Percentiles rank a stretch among this genome's conserved stretches.
Conservation (phyloP, 2,329 filamentous ascomycete genomes). For the Epichloe uncinata region DNA sequence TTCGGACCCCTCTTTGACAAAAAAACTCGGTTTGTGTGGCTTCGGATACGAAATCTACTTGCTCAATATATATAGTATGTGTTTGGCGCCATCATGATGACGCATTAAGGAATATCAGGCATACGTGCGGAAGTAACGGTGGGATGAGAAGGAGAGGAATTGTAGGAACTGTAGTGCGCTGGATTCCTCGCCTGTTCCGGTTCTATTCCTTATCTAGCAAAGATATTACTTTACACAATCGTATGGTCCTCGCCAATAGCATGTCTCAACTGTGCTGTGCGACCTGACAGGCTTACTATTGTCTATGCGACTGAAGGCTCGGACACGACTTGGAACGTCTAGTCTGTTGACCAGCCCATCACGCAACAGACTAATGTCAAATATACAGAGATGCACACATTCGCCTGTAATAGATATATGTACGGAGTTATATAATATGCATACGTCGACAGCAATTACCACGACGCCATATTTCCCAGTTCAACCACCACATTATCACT, state of each 20-base stretch:
- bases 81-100: constrained; percentile 9
- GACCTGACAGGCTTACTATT: no score
- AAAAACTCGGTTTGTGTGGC: neutral
- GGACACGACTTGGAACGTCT: no score
- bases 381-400: no score
- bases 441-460: no score
- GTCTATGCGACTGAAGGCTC: no score
- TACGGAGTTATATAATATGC: no score
- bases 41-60: neutral
- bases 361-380: no score
- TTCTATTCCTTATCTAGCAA: neutral
- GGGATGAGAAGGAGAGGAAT: constrained; percentile 3
- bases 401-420: no score
- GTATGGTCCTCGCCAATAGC: neutral
- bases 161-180: constrained; percentile 6
- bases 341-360: no score
- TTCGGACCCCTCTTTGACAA: neutral
- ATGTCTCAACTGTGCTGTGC: no score
- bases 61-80: constrained; percentile 4
- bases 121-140: constrained; percentile 3
- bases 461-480: no score
- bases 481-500: no score
- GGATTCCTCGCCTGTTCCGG: constrained; percentile 4
- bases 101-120: constrained; percentile 7
- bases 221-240: neutral